Evolutionary conservation across 2,329 filamentous ascomycete genomes (phyloP), one percentile per base, ranked within the genome.

Genomic region (Aspergillus brunneoviolaceus): DNA sequence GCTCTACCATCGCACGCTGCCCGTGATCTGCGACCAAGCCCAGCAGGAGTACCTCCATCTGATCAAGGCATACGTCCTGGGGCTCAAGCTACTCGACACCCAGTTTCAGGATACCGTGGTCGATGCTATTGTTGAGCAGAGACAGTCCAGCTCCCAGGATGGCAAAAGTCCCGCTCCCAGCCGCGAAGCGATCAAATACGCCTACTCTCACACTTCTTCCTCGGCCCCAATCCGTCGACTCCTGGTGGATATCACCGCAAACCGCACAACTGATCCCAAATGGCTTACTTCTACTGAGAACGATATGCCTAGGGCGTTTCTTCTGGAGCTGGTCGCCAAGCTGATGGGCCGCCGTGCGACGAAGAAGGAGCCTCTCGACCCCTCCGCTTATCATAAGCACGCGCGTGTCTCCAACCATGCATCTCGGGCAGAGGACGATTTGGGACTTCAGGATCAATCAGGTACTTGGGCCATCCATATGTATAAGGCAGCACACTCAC

Each of bases 301-400:
- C 23, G 23, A 23, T 23, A 23, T 3, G 23, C 23, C 23, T 39
- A 5, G 14, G 14, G 5, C 35, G 5, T 5, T 56, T 49, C 45
- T 56, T 5, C 33, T 56, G 3, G 5, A 21, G 11, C 54, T 56
- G 21, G 23, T 31, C 10, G n/a, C 45, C 1, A 56, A 16, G 27
- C 45, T 56, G 5, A 12, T 49, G 45, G 10, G 39, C 9, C 11
- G 23, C 12, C 39, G 39, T 7, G 3, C 5, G 7, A 11, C 11
- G 2, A 4, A 23, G 4, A 19, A 31, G 39, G 7, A 3, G 39
- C 4, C 39, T 16, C 21, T 55, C 10, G 21, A 79, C 79, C n/a
- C 79, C 83, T 67, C 63, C 25, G 23, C 14, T 14, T 55, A 55
- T 49, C 21, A 21, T 21, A 21, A 21, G 21, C 21, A 21, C 21